Evolutionary conservation across 768 basidiomycete genomes (phyloP).

Genomic region (Sporobolomyces roseus): DNA sequence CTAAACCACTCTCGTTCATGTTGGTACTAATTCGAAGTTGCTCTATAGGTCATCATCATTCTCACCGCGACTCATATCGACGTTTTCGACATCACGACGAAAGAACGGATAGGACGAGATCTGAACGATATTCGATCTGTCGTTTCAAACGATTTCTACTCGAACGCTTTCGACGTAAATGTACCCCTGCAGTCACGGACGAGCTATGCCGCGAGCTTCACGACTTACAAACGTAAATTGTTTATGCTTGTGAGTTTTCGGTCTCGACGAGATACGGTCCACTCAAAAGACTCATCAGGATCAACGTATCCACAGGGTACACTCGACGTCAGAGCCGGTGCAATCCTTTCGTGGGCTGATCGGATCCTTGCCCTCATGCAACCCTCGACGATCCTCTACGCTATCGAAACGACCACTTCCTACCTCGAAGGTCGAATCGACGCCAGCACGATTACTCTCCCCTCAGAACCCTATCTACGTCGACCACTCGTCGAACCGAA

Average conservation of each 20-base stretch:
- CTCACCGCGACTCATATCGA: conserved; percentile 58
- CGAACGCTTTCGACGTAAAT: conserved; percentile 17
- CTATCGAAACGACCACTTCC: conserved; percentile 75
- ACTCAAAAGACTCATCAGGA: not conserved
- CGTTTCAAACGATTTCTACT: conserved; percentile 34
- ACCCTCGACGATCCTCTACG: conserved; percentile 78
- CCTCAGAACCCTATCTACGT: conserved; percentile 60
- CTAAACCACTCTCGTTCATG: not conserved
- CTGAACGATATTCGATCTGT: conserved; percentile 60
- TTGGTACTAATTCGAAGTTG: conserved; percentile 58
- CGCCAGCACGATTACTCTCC: conserved; percentile 80
- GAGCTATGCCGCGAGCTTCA: conserved; percentile 60
- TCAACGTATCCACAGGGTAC: conserved; percentile 44
- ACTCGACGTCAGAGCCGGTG: conserved; percentile 70
- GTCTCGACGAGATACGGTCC: too few species aligned
- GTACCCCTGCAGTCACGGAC: not conserved
- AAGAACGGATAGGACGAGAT: conserved; percentile 62
- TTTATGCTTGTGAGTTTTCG: conserved; percentile 70
- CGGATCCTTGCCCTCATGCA: conserved; percentile 77
- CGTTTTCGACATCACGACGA: conserved; percentile 64
- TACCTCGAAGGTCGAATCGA: conserved; percentile 66
- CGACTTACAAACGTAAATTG: conserved; percentile 81
- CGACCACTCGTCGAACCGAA: conserved; percentile 67
- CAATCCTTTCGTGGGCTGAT: conserved; percentile 91
- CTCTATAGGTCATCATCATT: conserved; percentile 45